Evolutionary conservation across 2,329 filamentous ascomycete species (phyloP), one percentile per base, ranked within the genome.

Genomic region (Trichothecium sympodiale): DNA sequence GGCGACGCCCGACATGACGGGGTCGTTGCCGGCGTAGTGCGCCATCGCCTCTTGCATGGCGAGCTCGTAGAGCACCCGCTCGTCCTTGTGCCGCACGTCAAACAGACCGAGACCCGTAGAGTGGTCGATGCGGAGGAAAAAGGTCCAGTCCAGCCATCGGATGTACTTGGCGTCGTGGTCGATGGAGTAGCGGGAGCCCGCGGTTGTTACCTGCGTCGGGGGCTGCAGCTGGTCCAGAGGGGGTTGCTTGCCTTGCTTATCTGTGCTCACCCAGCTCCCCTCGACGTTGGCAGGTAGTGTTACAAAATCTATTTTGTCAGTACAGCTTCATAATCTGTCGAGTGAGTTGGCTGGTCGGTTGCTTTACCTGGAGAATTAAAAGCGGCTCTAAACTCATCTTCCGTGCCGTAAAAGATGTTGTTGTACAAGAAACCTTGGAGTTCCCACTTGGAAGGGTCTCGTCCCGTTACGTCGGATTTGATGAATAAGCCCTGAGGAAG

Each of bases 241-340:
- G 16, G 35, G 29, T 8, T 52, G 38, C 1, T 51, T 42, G 3
- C 64, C 64, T 15, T 54, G 46, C 29, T 56, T 57, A 42, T 66
- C 60, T 1, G 61, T 65, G 3, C 51, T 40, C 0, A 59, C 56
- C 65, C 66, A 71, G 31, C 51, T 46, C 2, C 69, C 69, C 30
- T 69, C 64, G 1, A 67, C 52, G 32, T 66, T 68, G 27, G 55
- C 54, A 4, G 25, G 15, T 8, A 35, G 26, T 28, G 29, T 35
- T 16, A 67, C 55, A 44, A 67, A n/a, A n/a, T n/a, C n/a, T n/a
- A n/a, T n/a, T n/a, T n/a, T n/a, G n/a, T n/a, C n/a, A n/a, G n/a
- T n/a, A n/a, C n/a, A n/a, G n/a, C n/a, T n/a, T n/a, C n/a, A n/a
- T n/a, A n/a, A n/a, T n/a, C n/a, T n/a, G n/a, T n/a, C n/a, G n/a